Evolutionary conservation across 2,329 filamentous ascomycete species (phyloP), one percentile per base, ranked within the genome.

Genomic region (Colletotrichum shisoi): DNA sequence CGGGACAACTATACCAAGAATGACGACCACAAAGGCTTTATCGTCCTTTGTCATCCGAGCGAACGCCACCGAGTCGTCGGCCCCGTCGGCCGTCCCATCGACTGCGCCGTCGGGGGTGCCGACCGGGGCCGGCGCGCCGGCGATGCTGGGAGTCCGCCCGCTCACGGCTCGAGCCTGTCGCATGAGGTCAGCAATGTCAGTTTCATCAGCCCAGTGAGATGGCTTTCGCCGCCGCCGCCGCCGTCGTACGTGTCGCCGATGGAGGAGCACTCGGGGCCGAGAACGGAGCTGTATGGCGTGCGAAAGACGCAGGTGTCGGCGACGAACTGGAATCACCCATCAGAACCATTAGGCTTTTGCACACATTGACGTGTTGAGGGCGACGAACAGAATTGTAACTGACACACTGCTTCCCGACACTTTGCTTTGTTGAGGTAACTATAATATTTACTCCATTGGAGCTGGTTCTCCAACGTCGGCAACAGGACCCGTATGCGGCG

Each of bases 141-240:
- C 27, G 8, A 40, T 63, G n/a, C 40, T 67, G 15, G 63, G 40
- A 19, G 52, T 58, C 9, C 39, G n/a, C 51, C 49, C 9, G 13
- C 46, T 9, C 39, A 63, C 24, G 57, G 57, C 12, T 44, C 51
- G 13, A 54, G 57, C 19, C 31, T 57, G 21, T 57, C 51, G 21
- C 63, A 52, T 31, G 59, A 65, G 34, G 37, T 46, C 31, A 62
- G 51, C 34, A 59, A 66, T 27, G n/a, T 57, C 40, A 68, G 65
- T 45, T 62, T 56, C 7, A 13, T 59, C n/a, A 65, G 56, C 49
- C 58, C 45, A 31, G 42, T 15, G 21, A 51, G 65, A n/a, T 56
- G 44, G n/a, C 49, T 61, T 27, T 60, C 65, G 44, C 65, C 56
- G 17, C 56, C 65, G 34, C 62, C 62, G 13, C 66, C 65, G 17